Evolutionary conservation across 768 basidiomycete genomes (phyloP).

Genomic region (Termitomyces heimii): DNA sequence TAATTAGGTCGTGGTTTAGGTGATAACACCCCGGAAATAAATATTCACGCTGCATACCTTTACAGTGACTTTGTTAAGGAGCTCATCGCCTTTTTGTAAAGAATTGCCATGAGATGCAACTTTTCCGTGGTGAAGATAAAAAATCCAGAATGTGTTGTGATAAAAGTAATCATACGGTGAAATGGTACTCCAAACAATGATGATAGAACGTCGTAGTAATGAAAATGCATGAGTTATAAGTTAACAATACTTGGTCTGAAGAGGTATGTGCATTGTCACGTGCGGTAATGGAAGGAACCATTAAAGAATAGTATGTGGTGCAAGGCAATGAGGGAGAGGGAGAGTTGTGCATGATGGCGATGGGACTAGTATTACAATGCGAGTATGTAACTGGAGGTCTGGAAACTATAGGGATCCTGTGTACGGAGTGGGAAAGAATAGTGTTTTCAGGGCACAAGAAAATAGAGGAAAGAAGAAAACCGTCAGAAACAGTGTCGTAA

Average conservation of each 20-base stretch:
- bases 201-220: background rate
- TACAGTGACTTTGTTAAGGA: too few species aligned
- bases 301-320: background rate
- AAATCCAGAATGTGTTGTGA: background rate
- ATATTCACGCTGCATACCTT: too few species aligned
- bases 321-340: background rate
- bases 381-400: background rate
- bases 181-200: background rate
- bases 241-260: background rate
- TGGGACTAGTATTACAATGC: slow-evolving; percentile 1
- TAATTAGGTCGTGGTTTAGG: too few species aligned
- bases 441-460: background rate
- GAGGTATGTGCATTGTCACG: background rate
- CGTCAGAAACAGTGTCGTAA: slow-evolving; percentile 6
- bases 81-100: too few species aligned
- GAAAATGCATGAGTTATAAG: background rate
- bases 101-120: too few species aligned
- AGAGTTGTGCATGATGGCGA: background rate
- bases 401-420: background rate
- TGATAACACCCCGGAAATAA: too few species aligned
- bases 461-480: background rate
- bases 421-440: background rate
- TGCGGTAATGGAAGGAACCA: background rate
- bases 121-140: background rate
- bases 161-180: too few species aligned